These are phyloP conservation scores for Calonectria honghensis DNA, from an alignment of 2,329 filamentous ascomycete species.

Conservation along the genomic window DNA sequence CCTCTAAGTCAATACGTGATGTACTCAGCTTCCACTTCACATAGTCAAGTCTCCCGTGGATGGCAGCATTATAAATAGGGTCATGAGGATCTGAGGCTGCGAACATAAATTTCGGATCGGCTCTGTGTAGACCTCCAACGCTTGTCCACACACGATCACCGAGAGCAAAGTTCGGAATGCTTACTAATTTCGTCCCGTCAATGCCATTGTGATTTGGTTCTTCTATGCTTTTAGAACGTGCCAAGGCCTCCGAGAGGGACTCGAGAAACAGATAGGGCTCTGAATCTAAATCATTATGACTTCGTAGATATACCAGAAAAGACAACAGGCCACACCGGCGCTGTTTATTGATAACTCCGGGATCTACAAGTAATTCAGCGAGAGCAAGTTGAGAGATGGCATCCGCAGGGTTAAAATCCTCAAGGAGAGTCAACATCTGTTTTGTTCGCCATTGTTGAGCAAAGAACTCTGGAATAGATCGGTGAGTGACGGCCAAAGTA, in stretches of 20 bases:
- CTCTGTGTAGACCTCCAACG: too few species aligned
- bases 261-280: not conserved
- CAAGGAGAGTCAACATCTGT: not conserved
- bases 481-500: not conserved
- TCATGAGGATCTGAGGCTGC: too few species aligned
- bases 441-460: not conserved
- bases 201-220: too few species aligned
- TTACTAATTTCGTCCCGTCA: too few species aligned
- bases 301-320: not conserved
- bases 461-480: slow-evolving; percentile 16
- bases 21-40: too few species aligned
- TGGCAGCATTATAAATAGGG: too few species aligned
- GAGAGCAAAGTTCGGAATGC: too few species aligned
- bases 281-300: not conserved
- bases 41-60: too few species aligned
- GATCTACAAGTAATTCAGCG: not conserved
- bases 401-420: not conserved
- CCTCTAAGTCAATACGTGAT: too few species aligned
- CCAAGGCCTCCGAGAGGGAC: not conserved
- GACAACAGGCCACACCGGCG: fast-evolving
- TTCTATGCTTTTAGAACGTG: not conserved
- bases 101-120: too few species aligned
- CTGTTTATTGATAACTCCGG: not conserved
- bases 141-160: too few species aligned
- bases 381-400: slow-evolving; percentile 4